Conservation (phyloP, 352 stramenopile species). For the Pythium periplocum region DNA sequence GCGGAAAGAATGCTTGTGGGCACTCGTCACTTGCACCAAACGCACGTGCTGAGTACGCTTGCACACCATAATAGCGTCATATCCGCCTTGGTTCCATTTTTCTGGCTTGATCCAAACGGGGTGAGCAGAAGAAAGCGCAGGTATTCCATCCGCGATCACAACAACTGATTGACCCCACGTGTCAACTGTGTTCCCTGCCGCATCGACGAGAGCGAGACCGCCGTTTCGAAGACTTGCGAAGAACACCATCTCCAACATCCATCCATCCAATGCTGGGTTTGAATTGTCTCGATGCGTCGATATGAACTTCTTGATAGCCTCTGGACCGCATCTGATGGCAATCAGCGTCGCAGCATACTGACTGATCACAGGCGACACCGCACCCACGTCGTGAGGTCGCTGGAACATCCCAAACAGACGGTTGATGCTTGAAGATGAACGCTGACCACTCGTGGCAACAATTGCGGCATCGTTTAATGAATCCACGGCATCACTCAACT, state of each 20-base stretch:
- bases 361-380: too few species aligned
- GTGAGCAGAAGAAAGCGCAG: slow-evolving; percentile 9
- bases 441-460: too few species aligned
- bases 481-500: too few species aligned
- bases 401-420: too few species aligned
- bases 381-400: too few species aligned
- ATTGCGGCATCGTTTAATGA: too few species aligned
- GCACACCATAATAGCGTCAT: slow-evolving; percentile 21
- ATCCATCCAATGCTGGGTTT: slow-evolving; percentile 7
- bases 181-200: too few species aligned
- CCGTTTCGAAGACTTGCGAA: slow-evolving; percentile 16
- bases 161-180: too few species aligned
- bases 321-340: slow-evolving; percentile 10
- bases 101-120: slow-evolving; percentile 14
- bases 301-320: slow-evolving; percentile 16
- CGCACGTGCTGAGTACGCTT: slow-evolving; percentile 10
- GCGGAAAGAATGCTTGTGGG: slow-evolving; percentile 12
- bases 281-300: slow-evolving; percentile 9
- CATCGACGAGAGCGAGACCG: slow-evolving; percentile 10
- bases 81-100: slow-evolving; percentile 19
- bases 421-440: too few species aligned
- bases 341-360: neutral
- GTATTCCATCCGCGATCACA: too few species aligned
- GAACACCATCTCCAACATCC: slow-evolving; percentile 14
- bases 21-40: slow-evolving; percentile 19